These are phyloP conservation scores for Vaccinium myrtillus DNA, from an alignment of 148 eudicot species.

Conservation along the genomic window DNA sequence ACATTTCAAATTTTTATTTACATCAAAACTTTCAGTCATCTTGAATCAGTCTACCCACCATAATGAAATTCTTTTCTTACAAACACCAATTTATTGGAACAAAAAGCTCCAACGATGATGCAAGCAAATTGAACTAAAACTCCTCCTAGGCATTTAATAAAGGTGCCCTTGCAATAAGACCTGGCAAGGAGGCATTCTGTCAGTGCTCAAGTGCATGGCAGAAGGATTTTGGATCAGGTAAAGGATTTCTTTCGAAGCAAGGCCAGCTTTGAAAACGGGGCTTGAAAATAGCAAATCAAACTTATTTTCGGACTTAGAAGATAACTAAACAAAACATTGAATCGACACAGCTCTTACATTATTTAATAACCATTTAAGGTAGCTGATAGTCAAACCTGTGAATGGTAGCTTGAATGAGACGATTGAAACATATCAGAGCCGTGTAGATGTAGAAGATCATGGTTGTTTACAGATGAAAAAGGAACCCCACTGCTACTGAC, in stretches of 20 bases:
- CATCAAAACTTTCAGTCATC: not conserved
- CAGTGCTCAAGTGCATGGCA: not conserved
- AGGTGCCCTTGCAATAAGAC: not conserved
- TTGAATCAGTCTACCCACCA: not conserved
- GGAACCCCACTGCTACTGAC: conserved; percentile 50
- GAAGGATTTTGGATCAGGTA: not conserved
- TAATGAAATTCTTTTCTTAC: not conserved
- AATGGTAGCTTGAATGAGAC: too few relatives aligned
- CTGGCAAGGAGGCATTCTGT: not conserved
- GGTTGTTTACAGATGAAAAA: conserved; percentile 44
- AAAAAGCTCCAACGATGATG: not conserved
- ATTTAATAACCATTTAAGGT: too few relatives aligned
- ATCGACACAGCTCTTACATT: too few relatives aligned
- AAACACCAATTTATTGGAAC: not conserved
- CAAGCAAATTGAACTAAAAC: not conserved
- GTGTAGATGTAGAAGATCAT: conserved; percentile 47
- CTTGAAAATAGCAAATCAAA: not conserved
- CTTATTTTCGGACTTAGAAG: too few relatives aligned
- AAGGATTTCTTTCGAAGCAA: not conserved
- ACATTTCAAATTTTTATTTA: not conserved
- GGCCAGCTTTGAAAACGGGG: not conserved
- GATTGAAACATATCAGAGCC: conserved; percentile 39
- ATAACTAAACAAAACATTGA: too few relatives aligned
- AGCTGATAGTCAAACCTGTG: too few relatives aligned
- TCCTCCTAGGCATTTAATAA: not conserved